Evolutionary conservation across 176 grass and related monocot genomes (phyloP).

Genomic region (Themeda triandra): DNA sequence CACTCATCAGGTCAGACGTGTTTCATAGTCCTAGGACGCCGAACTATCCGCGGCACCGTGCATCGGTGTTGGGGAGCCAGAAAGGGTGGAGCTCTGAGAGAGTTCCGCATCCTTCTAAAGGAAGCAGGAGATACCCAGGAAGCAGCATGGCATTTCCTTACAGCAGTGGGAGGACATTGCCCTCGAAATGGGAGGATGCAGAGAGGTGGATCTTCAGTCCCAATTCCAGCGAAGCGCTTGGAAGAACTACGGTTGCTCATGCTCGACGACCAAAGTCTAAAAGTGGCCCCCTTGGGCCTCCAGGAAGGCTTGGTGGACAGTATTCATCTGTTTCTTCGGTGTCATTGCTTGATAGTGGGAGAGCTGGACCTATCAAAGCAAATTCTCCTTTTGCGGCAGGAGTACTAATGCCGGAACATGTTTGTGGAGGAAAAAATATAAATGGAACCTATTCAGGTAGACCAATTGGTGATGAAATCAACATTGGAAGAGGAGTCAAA

Average conservation of each 20-base stretch:
- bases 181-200: slow-evolving; percentile 98
- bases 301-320: slow-evolving; percentile 40
- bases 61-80: slow-evolving; percentile 34
- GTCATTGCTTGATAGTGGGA: slow-evolving; percentile 53
- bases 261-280: slow-evolving; percentile 70
- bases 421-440: slow-evolving; percentile 18
- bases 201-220: slow-evolving; percentile 98
- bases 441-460: slow-evolving; percentile 12
- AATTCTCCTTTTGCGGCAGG: slow-evolving; percentile 75
- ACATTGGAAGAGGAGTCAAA: slow-evolving; percentile 18
- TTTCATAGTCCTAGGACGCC: slow-evolving; percentile 81
- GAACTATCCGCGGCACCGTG: slow-evolving; percentile 36
- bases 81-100: slow-evolving; percentile 96
- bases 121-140: slow-evolving; percentile 49
- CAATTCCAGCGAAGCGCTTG: slow-evolving; percentile 46
- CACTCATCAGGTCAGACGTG: slow-evolving; percentile 48
- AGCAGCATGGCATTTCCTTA: slow-evolving; percentile 59
- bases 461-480: not conserved
- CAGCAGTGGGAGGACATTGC: slow-evolving; percentile 72
- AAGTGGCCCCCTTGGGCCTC: slow-evolving; percentile 80
- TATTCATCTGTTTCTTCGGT: slow-evolving; percentile 56
- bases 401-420: slow-evolving; percentile 65
- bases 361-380: slow-evolving; percentile 42
- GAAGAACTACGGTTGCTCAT: slow-evolving; percentile 39
- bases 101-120: slow-evolving; percentile 55